Evolutionary conservation across 2,329 filamentous ascomycete species (phyloP).

Genomic region (Elsinoe necatrix): DNA sequence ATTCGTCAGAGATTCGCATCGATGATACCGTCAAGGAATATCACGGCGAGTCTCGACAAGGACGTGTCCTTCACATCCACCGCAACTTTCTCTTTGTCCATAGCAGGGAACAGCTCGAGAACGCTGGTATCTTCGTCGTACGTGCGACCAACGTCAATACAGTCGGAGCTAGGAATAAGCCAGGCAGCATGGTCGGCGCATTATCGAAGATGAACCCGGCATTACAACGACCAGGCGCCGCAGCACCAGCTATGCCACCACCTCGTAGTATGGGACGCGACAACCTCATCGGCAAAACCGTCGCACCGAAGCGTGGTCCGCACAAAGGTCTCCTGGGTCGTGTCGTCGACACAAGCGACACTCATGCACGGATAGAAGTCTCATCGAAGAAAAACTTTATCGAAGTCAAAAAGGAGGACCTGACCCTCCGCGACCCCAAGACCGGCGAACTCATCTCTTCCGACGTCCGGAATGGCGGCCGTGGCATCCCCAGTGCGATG

Average conservation of each 20-base stretch:
- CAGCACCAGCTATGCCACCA: constrained; percentile 54
- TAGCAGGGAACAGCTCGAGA: constrained; percentile 74
- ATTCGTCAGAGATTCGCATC: constrained; percentile 82
- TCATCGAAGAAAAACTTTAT: constrained; percentile 92
- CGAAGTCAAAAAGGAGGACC: constrained; percentile 68
- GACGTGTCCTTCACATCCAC: constrained; percentile 88
- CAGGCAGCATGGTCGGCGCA: constrained; percentile 65
- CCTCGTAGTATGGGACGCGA: constrained; percentile 70
- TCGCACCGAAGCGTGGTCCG: constrained; percentile 75
- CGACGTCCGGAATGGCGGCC: constrained; percentile 38
- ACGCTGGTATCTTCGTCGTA: constrained; percentile 82
- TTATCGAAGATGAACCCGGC: constrained; percentile 89
- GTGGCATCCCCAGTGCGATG: constrained; percentile 32
- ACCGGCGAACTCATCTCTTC: constrained; percentile 74
- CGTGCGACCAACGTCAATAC: constrained; percentile 79
- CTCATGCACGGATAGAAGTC: constrained; percentile 78
- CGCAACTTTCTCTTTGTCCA: constrained; percentile 87
- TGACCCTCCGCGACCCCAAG: constrained; percentile 74
- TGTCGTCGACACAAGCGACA: constrained; percentile 87
- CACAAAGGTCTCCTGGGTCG: constrained; percentile 92
- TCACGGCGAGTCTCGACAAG: constrained; percentile 73
- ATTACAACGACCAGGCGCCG: constrained; percentile 58
- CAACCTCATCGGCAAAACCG: constrained; percentile 79
- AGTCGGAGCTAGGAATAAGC: constrained; percentile 83
- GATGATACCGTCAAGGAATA: constrained; percentile 91